Base-by-base conservation (phyloP, 768 basidiomycete species). In the Auriculariales sp. region DNA sequence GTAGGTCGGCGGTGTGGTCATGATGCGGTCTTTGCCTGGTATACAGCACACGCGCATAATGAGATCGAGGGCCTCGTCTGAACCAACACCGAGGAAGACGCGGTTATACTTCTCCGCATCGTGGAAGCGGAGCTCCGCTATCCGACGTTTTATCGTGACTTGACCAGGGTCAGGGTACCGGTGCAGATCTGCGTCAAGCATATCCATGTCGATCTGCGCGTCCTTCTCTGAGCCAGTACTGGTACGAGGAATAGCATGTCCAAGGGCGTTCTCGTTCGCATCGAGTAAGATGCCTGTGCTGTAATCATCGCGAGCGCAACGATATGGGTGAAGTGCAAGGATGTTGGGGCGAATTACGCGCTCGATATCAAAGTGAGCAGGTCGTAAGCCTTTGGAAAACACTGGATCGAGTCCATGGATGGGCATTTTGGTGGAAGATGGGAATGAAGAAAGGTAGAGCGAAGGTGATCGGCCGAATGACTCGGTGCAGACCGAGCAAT, bases 271-370 rank as follows among this genome's bases (percentile, higher is more conserved):
- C 69, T 99, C 95, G 66, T 99, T 99, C 12, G 95, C 95, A 57
- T 99, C 95, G 19, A 99, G 77, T 25, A 99, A 77, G 58, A 97
- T 82, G 22, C 93, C 93, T 2, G 77, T 69, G 45, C 81, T 78
- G 67, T 95, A 99, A 68, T 99, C 94, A 59, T 99, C 94, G 44
- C 95, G 73, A 1, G 95, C 95, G 58, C 92, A 97, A 28, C 93
- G 81, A 65, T 99, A 98, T 0, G 95, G 95, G 45, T 81, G 79
- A 12, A 99, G 71, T 0, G 87, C 68, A 45, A 95, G 83, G 58
- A 99, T 93, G 60, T 98, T 99, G 2, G 89, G 83, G n/a, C 93
- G 75, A 56, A 97, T 85, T 49, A 87, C 83, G 29, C 68, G 64
- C 65, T 87, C 81, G 51, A 98, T 80, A 57, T 79, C 70, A 60